Base-by-base conservation (phyloP, 2,329 filamentous ascomycete species). In the Tetracladium maxilliforme region DNA sequence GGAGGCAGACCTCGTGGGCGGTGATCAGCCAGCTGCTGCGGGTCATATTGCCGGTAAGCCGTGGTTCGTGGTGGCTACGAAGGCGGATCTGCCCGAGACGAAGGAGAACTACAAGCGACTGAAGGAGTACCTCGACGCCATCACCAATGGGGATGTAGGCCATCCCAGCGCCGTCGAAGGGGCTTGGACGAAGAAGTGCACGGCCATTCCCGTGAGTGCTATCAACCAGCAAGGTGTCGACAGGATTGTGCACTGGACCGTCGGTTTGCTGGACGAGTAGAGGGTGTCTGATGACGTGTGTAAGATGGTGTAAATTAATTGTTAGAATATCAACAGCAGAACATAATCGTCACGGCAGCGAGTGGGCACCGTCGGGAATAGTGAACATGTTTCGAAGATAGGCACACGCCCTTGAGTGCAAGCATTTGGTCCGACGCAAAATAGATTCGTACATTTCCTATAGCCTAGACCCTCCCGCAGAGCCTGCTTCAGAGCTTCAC, bases 21-120 rank as follows among this genome's bases (percentile, higher is more conserved):
- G 18, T 8, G 18, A 9, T n/a, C 9, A 19, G 18, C 18, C 9
- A 19, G 18, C 9, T 19, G 18, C 18, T 19, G 18, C 8, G 18
- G 39, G 10, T 4, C 39, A 37, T 22, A 92, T 95, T 36, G 79
- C 80, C n/a, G 70, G 69, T 17, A 98, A 98, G 54, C 86, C 90
- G 1, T 98, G 90, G 90, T 90, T 92, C 41, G 86, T 94, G 5
- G 73, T 94, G 21, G 87, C 82, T 2, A 94, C 86, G 12, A 95
- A 95, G 52, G 86, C 82, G 1, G 87, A 95, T 46, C 47, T 92
- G 27, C 69, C 74, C 4, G 66, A 65, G 4, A 92, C 90, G 3
- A 68, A 84, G 46, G 65, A 71, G 14, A 92, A 90, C 44, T 98
- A 82, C 46, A 51, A 49, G 18, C 51, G 55, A 25, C 54, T 98